Evolutionary conservation across 768 basidiomycete species (phyloP).

Genomic region (Hericium erinaceus): DNA sequence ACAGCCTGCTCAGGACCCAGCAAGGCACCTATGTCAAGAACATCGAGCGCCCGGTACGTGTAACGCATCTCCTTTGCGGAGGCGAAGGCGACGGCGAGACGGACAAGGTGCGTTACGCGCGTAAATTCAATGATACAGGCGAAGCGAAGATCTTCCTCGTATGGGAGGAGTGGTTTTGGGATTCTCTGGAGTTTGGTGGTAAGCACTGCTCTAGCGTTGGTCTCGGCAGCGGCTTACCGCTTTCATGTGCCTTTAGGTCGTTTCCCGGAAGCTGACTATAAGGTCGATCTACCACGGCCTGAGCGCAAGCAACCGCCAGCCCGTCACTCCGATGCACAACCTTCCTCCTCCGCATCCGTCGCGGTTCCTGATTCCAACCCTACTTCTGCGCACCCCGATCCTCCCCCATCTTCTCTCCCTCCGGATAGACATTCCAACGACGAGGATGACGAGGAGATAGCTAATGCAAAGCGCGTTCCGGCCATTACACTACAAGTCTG

Average conservation of each 20-base stretch:
- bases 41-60: conserved; percentile 66
- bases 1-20: conserved; percentile 44
- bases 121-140: conserved; percentile 58
- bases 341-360: background rate
- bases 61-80: conserved; percentile 81
- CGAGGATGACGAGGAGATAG: conserved; percentile 48
- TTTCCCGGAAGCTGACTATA: conserved; percentile 10
- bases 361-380: background rate
- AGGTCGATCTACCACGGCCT: conserved; percentile 11
- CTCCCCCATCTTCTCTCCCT: background rate
- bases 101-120: conserved; percentile 73
- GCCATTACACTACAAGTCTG: conserved; percentile 59
- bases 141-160: conserved; percentile 72
- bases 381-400: background rate
- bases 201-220: conserved; percentile 3
- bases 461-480: conserved; percentile 48
- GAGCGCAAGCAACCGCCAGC: conserved; percentile 4
- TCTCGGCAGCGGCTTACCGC: too few relatives aligned
- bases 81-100: conserved; percentile 54
- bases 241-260: background rate
- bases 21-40: conserved; percentile 68
- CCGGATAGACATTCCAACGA: background rate
- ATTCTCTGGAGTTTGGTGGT: conserved; percentile 72
- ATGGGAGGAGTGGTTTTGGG: conserved; percentile 98
- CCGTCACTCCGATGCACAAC: background rate